Conservation (phyloP, 306 rosid species). For the Casuarina glauca region DNA sequence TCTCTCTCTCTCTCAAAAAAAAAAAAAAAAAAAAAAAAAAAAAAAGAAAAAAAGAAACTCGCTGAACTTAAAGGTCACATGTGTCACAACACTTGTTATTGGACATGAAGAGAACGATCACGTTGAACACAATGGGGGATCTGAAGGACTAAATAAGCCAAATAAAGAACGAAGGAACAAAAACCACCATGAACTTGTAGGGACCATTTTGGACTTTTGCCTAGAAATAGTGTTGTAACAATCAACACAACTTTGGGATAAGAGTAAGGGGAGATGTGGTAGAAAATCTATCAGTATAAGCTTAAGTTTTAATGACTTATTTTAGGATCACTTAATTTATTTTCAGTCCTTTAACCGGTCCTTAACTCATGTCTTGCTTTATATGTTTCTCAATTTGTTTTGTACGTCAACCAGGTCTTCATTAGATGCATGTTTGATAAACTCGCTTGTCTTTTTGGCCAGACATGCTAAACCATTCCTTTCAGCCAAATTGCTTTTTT, state of each 20-base stretch:
- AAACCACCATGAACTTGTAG: background rate
- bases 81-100: background rate
- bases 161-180: background rate
- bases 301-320: background rate
- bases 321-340: background rate
- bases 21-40: no score
- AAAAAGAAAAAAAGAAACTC: no score
- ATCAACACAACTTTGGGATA: background rate
- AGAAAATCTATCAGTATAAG: background rate
- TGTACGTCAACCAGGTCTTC: background rate
- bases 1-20: no score
- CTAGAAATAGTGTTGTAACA: background rate
- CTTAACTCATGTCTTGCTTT: background rate
- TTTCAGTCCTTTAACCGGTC: background rate
- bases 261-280: background rate
- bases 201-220: background rate
- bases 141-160: background rate
- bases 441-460: constrained; percentile 39
- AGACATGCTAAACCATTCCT: constrained; percentile 98
- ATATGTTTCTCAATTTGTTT: background rate
- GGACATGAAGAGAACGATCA: background rate
- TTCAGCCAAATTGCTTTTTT: constrained; percentile 87
- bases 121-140: background rate
- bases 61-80: no score
- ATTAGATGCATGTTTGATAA: constrained; percentile 20